Evolutionary conservation across 148 eudicot species (phyloP).

Genomic region (Diospyros kaki): DNA sequence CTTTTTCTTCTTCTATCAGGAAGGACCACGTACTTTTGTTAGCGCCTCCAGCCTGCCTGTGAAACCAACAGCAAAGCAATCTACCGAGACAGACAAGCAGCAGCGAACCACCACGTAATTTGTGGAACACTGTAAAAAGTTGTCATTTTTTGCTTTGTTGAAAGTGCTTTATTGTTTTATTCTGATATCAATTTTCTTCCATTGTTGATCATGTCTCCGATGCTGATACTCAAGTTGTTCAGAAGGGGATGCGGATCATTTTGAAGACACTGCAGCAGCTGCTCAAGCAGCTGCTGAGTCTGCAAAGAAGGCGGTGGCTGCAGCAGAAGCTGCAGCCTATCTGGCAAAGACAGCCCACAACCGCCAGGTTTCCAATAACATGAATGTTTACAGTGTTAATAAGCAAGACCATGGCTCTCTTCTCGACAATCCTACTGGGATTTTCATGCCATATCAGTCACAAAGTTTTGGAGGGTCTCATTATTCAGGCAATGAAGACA

Average conservation of each 20-base stretch:
- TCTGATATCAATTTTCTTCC: background rate
- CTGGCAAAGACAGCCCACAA: constrained; percentile 39
- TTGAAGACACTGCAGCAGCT: constrained; percentile 69
- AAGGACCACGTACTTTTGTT: constrained; percentile 75
- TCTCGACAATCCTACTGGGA: constrained; percentile 1
- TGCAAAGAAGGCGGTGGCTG: constrained; percentile 73
- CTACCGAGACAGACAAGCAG: constrained; percentile 32
- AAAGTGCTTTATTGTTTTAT: background rate
- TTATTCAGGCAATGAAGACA: constrained; percentile 5
- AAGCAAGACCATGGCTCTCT: background rate
- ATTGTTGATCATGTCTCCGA: background rate
- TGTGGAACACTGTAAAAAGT: background rate
- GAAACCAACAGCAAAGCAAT: constrained; percentile 36
- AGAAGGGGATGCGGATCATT: constrained; percentile 26
- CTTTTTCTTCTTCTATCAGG: constrained; percentile 33
- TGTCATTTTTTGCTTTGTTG: background rate
- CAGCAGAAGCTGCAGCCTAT: constrained; percentile 84
- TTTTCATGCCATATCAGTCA: background rate
- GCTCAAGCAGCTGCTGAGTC: constrained; percentile 89
- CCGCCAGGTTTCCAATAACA: constrained; percentile 11
- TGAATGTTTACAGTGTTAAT: constrained; percentile 9
- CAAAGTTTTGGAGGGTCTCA: constrained; percentile 9
- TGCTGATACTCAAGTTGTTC: constrained; percentile 34
- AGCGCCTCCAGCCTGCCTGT: constrained; percentile 77
- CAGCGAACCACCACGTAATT: constrained; percentile 36